Conservation (phyloP, 352 stramenopile genomes). For the Phytopythium kandeliae region DNA sequence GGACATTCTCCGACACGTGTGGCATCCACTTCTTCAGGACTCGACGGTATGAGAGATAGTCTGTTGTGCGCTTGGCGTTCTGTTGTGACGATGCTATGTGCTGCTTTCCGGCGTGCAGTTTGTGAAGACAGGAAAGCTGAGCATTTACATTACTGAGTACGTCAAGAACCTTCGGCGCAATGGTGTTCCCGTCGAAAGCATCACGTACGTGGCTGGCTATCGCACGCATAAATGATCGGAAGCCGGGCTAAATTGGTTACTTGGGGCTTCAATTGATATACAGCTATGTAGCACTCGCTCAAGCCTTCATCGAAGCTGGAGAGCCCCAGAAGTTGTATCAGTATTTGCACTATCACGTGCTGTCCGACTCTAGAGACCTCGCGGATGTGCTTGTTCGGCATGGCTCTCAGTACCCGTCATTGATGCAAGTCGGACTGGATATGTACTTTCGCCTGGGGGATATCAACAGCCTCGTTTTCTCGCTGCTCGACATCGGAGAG, state of each 20-base stretch:
- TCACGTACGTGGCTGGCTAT: conserved; percentile 36
- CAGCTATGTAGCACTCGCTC: conserved; percentile 50
- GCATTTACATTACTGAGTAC: conserved; percentile 57
- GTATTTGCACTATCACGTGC: conserved; percentile 50
- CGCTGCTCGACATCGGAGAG: conserved; percentile 42
- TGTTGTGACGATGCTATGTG: background rate
- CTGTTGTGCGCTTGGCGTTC: background rate
- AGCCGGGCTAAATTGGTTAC: background rate
- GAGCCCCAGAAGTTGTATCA: conserved; percentile 55
- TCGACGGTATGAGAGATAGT: conserved; percentile 22
- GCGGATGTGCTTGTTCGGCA: conserved; percentile 43
- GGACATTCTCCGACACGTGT: conserved; percentile 58
- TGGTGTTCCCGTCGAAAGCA: conserved; percentile 45
- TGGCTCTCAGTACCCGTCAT: conserved; percentile 11
- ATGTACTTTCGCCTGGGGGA: conserved; percentile 62
- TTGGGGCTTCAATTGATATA: background rate
- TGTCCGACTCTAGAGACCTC: conserved; percentile 54
- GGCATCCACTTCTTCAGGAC: conserved; percentile 38
- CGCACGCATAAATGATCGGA: background rate
- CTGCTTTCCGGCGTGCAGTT: conserved; percentile 23
- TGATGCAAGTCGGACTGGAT: conserved; percentile 57
- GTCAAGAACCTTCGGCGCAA: conserved; percentile 49
- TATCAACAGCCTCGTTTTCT: conserved; percentile 34
- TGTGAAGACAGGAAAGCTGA: conserved; percentile 27
- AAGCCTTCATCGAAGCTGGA: conserved; percentile 37